Evolutionary conservation across 805 yeast genomes (phyloP).

Genomic region (Kazachstania africana): DNA sequence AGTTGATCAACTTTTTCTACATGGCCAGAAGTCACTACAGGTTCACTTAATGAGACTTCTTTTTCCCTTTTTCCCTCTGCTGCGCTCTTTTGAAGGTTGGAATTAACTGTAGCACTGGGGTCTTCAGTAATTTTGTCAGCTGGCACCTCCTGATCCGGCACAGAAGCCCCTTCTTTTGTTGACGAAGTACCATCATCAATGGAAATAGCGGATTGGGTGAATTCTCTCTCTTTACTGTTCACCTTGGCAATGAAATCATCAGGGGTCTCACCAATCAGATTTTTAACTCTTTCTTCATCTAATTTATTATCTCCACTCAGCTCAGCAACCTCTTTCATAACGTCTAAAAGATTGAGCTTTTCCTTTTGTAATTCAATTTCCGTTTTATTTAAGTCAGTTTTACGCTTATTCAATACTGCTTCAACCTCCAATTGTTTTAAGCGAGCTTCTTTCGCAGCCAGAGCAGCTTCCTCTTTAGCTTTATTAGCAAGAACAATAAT

Average conservation of each 20-base stretch:
- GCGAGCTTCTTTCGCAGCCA: slow-evolving; percentile 25
- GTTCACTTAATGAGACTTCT: neutral
- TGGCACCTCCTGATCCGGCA: neutral
- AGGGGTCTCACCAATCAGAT: slow-evolving; percentile 23
- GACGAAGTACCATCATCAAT: slow-evolving; percentile 1
- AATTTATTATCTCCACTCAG: slow-evolving; percentile 22
- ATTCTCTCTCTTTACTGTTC: slow-evolving; percentile 6
- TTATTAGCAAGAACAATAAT: slow-evolving; percentile 20
- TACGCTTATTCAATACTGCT: slow-evolving; percentile 27
- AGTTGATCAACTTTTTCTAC: slow-evolving; percentile 1
- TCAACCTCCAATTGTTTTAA: slow-evolving; percentile 30
- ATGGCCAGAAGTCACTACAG: neutral
- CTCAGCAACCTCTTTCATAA: slow-evolving; percentile 32
- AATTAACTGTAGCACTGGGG: neutral
- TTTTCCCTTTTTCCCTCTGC: neutral
- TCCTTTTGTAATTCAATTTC: slow-evolving; percentile 29
- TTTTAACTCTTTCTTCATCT: slow-evolving; percentile 23
- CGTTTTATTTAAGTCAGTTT: slow-evolving; percentile 25
- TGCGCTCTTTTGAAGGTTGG: neutral
- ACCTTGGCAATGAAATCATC: slow-evolving; percentile 16
- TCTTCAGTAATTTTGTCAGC: neutral
- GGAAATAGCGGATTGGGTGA: no score
- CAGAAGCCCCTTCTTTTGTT: neutral
- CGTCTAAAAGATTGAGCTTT: slow-evolving; percentile 17
- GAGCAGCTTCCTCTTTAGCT: slow-evolving; percentile 28